These are phyloP conservation scores for Cryomyces minteri DNA, from an alignment of 495 filamentous ascomycete species.

Conservation along the genomic window DNA sequence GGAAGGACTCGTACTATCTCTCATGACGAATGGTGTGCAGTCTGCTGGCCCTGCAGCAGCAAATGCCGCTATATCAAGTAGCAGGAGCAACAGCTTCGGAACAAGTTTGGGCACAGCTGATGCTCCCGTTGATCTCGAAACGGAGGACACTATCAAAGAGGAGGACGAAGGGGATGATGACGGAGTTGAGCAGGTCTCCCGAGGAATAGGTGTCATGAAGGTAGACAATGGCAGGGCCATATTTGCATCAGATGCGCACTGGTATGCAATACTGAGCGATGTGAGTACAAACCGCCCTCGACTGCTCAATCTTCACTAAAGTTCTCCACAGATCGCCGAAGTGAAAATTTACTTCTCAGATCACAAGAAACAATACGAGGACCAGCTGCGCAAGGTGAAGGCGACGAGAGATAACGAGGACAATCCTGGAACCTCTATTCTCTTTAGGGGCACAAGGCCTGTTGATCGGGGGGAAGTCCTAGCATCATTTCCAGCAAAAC, in stretches of 20 bases:
- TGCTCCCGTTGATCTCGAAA: conserved; percentile 31
- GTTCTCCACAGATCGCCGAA: conserved; percentile 53
- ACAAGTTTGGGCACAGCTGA: conserved; percentile 9
- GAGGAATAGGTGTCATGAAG: conserved; percentile 84
- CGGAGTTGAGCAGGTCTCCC: conserved; percentile 82
- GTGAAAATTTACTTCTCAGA: conserved; percentile 74
- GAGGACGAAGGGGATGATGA: conserved; percentile 46
- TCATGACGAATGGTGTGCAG: conserved; percentile 73
- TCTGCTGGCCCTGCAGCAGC: conserved; percentile 45
- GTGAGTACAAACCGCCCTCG: conserved; percentile 26
- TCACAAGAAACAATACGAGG: conserved; percentile 50
- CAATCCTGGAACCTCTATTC: conserved; percentile 31
- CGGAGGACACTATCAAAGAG: conserved; percentile 33
- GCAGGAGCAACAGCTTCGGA: conserved; percentile 28
- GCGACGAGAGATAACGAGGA: conserved; percentile 32
- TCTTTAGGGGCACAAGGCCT: conserved; percentile 51
- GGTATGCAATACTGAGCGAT: conserved; percentile 80
- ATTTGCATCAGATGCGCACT: conserved; percentile 86
- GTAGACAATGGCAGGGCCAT: conserved; percentile 69
- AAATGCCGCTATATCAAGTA: conserved; percentile 41
- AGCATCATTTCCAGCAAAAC: conserved; percentile 58
- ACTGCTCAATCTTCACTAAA: conserved; percentile 1
- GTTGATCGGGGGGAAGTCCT: conserved; percentile 59
- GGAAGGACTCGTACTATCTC: conserved; percentile 80
- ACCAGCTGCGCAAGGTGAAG: conserved; percentile 42